Evolutionary conservation across 306 rosid species (phyloP).

Genomic region (Vigna radiata): DNA sequence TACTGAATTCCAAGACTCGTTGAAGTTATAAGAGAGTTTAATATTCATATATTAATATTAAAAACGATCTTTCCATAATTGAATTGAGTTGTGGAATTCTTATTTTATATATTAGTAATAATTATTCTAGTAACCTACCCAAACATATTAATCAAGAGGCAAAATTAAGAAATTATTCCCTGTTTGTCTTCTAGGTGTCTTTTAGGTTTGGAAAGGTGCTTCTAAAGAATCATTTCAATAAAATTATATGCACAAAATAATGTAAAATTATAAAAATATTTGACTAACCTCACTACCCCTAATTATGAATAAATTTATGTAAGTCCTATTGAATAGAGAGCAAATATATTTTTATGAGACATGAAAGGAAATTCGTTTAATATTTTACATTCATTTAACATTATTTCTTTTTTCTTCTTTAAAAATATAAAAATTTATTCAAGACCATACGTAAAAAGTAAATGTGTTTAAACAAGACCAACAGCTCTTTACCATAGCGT

Average conservation of each 20-base stretch:
- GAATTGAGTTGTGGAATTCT: background rate
- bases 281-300: no score
- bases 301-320: no score
- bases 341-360: background rate
- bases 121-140: background rate
- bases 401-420: no score
- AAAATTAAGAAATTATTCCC: background rate
- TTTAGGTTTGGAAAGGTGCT: constrained; percentile 2
- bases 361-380: background rate
- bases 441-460: no score
- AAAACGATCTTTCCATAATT: no score
- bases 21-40: no score
- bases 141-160: background rate
- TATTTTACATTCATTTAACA: no score
- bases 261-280: background rate
- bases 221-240: background rate
- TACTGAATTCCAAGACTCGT: no score
- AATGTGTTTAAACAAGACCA: no score
- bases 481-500: background rate
- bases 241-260: background rate
- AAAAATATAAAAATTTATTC: no score
- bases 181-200: background rate
- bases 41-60: no score
- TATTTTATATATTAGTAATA: background rate
- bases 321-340: background rate